Conservation (phyloP, 2,329 filamentous ascomycete genomes). For the Xylariaceae sp. region DNA sequence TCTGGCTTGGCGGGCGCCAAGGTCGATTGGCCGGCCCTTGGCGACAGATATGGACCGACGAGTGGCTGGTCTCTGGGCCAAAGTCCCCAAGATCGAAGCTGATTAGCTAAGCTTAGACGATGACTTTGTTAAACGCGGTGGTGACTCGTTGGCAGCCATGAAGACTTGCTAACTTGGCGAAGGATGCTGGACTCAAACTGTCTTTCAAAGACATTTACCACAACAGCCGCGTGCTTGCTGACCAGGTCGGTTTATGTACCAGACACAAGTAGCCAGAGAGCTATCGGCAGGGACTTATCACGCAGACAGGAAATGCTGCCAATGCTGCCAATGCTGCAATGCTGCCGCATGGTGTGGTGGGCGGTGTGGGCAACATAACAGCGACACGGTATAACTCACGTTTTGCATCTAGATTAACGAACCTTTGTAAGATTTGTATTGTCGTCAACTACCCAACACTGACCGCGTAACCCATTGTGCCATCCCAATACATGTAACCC, state of each 20-base stretch:
- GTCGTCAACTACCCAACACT: neutral
- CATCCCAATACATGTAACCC: neutral
- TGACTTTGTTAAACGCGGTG: constrained; percentile 6
- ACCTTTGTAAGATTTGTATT: neutral
- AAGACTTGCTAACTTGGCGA: constrained; percentile 3
- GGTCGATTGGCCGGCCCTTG: neutral
- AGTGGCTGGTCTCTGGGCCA: constrained; percentile 1
- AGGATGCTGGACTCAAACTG: constrained; percentile 1
- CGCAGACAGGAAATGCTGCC: too few relatives aligned
- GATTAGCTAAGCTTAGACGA: constrained; percentile 3
- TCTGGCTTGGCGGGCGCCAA: neutral
- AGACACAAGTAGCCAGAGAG: too few relatives aligned
- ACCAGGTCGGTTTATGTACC: neutral
- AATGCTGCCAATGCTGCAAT: too few relatives aligned
- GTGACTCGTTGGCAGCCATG: constrained; percentile 9
- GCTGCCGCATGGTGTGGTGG: too few relatives aligned
- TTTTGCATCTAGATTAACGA: neutral
- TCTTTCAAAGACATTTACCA: constrained; percentile 9
- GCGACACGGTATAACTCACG: neutral
- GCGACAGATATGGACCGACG: neutral
- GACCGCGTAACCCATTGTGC: neutral
- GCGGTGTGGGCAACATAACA: too few relatives aligned
- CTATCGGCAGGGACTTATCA: too few relatives aligned
- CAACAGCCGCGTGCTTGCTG: constrained; percentile 4
- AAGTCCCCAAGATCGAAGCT: constrained; percentile 2